Base-by-base conservation (phyloP, 2,329 filamentous ascomycete genomes). In the Colletotrichum sp. region DNA sequence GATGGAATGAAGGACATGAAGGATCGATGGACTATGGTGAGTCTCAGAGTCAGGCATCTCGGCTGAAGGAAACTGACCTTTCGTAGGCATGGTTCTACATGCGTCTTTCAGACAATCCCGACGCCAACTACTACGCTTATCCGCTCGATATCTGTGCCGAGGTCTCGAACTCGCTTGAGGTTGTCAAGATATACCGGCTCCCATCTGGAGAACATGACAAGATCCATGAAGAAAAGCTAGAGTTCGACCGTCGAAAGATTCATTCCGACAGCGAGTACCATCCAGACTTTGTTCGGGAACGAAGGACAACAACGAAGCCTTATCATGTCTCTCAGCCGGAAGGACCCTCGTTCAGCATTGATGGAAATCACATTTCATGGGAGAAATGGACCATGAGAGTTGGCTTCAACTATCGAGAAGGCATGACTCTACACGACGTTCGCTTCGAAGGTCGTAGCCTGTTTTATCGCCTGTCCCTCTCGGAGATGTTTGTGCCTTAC, bases 401-500 rank as follows among this genome's bases (percentile, higher is more conserved):
- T 6, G 89, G 89, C 7, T 95, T 94, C 85, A 94, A 94, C 85
- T 89, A 90, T 36, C 87, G 93, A 4, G 94, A 95, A 81, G 93
- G 93, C 36, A 89, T 91, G 14, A 92, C 93, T 4, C 86, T 95
- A 0, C 92, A 95, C 78, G 91, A 95, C 78, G 84, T 95, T 7
- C 88, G 88, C 69, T 95, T 93, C 76, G 92, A 93, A 77, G 90
- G 89, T 12, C 87, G 92, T 30, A 91, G 88, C 68, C 84, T 95
- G n/a, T 90, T 95, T 82, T 93, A 95, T 83, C 88, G 93, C 3
- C 82, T 95, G 24, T 90, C 89, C 38, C 86, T 95, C 43, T 90
- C 90, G 69, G 93, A 95, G 80, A 95, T 95, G 93, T 90, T 91
- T 18, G 92, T 94, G 0, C 92, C 92, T 0, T 95, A 94, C 74